phyloP scores from a whole-genome alignment of 306 rosid species.

The Albizia julibrissin region DNA sequence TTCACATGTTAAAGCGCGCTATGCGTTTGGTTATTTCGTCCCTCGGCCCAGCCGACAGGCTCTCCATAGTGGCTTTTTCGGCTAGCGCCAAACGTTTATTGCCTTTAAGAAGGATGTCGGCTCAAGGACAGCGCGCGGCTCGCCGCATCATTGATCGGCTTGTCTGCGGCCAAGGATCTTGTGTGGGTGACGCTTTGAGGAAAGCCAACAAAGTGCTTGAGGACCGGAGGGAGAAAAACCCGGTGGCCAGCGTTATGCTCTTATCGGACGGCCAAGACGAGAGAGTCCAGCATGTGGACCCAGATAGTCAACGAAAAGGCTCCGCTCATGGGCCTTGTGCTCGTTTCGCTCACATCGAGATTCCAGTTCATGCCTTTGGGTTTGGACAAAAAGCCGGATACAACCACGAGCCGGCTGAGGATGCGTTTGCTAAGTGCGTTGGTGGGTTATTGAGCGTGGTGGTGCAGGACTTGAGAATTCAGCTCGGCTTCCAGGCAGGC shows the following conservation, averaged over 20 bases:
- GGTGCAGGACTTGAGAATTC: constrained; percentile 56
- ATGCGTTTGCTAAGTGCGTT: constrained; percentile 54
- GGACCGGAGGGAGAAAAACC: constrained; percentile 61
- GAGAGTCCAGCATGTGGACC: background rate
- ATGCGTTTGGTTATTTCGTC: constrained; percentile 65
- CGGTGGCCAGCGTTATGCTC: constrained; percentile 49
- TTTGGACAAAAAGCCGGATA: constrained; percentile 37
- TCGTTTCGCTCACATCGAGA: constrained; percentile 52
- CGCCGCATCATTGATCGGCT: constrained; percentile 55
- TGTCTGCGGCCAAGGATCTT: constrained; percentile 38
- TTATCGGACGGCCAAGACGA: constrained; percentile 56
- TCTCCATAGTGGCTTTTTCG: constrained; percentile 60
- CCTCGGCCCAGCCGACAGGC: constrained; percentile 57
- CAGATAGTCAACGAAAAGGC: constrained; percentile 18
- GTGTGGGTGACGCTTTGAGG: constrained; percentile 47
- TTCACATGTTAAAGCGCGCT: constrained; percentile 67
- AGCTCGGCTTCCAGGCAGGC: constrained; percentile 42
- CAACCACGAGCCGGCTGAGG: constrained; percentile 50
- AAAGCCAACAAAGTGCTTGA: constrained; percentile 62
- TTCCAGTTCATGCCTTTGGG: constrained; percentile 58
- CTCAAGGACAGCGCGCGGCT: constrained; percentile 56
- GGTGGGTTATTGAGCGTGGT: constrained; percentile 53
- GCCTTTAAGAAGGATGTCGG: constrained; percentile 57
- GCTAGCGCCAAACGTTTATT: constrained; percentile 43
- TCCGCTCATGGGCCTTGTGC: constrained; percentile 36